Base-by-base conservation (phyloP, 2,329 filamentous ascomycete species). In the Trichophyton rubrum region DNA sequence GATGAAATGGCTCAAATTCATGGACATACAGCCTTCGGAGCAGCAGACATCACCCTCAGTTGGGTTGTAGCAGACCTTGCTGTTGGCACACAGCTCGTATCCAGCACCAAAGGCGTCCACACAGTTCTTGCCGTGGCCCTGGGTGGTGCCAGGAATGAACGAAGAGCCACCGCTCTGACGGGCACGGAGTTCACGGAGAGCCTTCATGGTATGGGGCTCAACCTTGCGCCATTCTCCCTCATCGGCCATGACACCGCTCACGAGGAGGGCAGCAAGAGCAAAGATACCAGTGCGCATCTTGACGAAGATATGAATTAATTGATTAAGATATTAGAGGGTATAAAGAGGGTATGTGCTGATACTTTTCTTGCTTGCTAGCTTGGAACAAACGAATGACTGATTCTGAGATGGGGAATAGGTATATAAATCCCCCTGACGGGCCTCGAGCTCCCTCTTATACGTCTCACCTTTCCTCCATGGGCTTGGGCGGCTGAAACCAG, bases 41-140 rank as follows among this genome's bases (percentile, higher is more conserved):
- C 67, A 67, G 62, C 67, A 68, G 33, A 62, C 59, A 20, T 68
- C 64, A 13, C 65, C 65, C 30, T 59, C 62, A 40, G 27, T 59
- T 49, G 63, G 58, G 51, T 62, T 65, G 59, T 64, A 66, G 56
- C 64, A 66, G 38, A 59, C 22, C 13, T 59, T 55, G 56, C 61
- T 59, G 30, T 55, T 40, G 30, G 62, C 64, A 33, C 64, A 66
- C 17, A 62, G 59, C 15, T 58, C 20, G 55, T 60, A 64, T 35
- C 61, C 64, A 15, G 56, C 59, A 22, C 64, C 64, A 24, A 66
- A 66, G 40, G 64, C 64, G 17, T 62, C 61, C 24, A 20, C 55
- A 41, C 63, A 65, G 53, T 24, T 61, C 9, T 33, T 20, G 17
- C 63, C 63, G 11, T 35, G 60, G 9, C 59, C 59, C 9, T 56